Base-by-base conservation (phyloP, 2,329 filamentous ascomycete genomes). In the Sporothrix brunneoviolacea region DNA sequence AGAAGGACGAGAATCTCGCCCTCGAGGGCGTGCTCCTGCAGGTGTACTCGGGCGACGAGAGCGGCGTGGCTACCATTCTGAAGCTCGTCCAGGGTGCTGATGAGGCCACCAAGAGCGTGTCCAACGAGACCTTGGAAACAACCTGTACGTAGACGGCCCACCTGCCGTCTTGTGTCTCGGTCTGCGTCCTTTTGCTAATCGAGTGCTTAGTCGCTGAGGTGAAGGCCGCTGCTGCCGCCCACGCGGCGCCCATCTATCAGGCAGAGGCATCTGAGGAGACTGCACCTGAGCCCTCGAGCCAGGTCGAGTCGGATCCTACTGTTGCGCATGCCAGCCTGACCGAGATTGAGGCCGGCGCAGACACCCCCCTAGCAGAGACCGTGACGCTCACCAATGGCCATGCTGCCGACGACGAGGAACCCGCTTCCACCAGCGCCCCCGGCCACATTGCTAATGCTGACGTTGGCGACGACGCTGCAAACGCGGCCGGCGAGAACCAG, bases 11-110 rank as follows among this genome's bases (percentile, higher is more conserved):
- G 70, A 88, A 83, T 67, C 82, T 83, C 67, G 88, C 87, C 32
- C 82, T 93, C 53, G 88, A 94, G 69, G 87, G 87, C 47, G 82
- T 88, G 30, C 74, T 94, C 52, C 74, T 90, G 41, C 77, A 84
- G 54, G 84, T 93, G 28, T 93, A 94, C 68, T 80, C 82, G 40
- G 88, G 88, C 41, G 86, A 91, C 61, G 79, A 86, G 56, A 76
- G 72, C 58, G 88, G 86, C 45, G 86, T 93, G 21, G 71, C 79
- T 48, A 80, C 85, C 51, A 89, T 89, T 70, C 68, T 88, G 62
- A 90, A 87, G 72, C 74, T 94, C 52, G 85, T 90, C 50, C 75
- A 88, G 52, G 87, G 86, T 30, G 75, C 80, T 22, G 74, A 82
- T 13, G 86, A 91, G 57, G 73, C 73, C 53, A 81, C 87, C 2